Conservation (phyloP, 495 filamentous ascomycete genomes). For the Sphaerosporella brunnea region DNA sequence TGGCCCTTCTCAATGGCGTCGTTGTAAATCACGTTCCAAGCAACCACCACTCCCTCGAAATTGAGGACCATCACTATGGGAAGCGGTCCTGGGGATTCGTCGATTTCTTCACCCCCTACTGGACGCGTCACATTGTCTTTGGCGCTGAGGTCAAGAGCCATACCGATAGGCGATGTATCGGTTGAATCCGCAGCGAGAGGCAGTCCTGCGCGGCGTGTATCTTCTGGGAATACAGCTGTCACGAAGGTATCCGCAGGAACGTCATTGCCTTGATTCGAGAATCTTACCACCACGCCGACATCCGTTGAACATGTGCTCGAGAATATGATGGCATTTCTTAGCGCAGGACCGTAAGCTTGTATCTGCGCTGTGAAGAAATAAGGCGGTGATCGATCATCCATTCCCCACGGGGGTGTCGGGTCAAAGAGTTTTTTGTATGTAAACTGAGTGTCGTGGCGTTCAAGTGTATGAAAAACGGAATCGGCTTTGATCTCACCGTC, state of each 20-base stretch:
- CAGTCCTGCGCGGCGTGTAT: conserved; percentile 57
- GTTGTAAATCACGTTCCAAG: conserved; percentile 84
- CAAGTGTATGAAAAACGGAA: conserved; percentile 59
- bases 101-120: conserved; percentile 55
- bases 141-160: conserved; percentile 64
- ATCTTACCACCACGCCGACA: conserved; percentile 58
- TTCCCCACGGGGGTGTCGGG: conserved; percentile 48
- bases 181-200: conserved; percentile 43
- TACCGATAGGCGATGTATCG: conserved; percentile 65
- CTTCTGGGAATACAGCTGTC: conserved; percentile 53
- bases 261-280: conserved; percentile 41
- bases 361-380: conserved; percentile 62
- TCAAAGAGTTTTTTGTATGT: conserved; percentile 46
- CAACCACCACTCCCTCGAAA: conserved; percentile 63
- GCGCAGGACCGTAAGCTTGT: conserved; percentile 55
- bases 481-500: conserved; percentile 36
- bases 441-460: conserved; percentile 45
- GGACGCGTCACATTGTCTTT: conserved; percentile 63
- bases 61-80: conserved; percentile 76
- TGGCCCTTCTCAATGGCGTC: conserved; percentile 60
- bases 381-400: conserved; percentile 44
- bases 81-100: conserved; percentile 62
- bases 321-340: conserved; percentile 65
- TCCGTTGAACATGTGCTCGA: conserved; percentile 62
- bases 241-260: conserved; percentile 49